Conservation (phyloP, 495 filamentous ascomycete genomes). For the Neurospora sp. region DNA sequence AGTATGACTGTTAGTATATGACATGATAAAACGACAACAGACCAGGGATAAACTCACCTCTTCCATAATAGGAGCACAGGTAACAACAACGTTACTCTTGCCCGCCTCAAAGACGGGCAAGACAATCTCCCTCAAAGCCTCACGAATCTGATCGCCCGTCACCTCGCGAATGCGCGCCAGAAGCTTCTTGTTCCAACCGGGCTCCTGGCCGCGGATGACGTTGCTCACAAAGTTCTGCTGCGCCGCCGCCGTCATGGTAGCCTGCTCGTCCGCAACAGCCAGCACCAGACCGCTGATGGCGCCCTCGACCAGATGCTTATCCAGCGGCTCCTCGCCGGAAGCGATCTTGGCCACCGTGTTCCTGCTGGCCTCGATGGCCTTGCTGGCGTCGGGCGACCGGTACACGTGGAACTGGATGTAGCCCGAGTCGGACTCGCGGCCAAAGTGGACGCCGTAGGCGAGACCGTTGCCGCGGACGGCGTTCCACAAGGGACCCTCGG, state of each 20-base stretch:
- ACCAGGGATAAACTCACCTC: constrained; percentile 50
- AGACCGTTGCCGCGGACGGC: constrained; percentile 85
- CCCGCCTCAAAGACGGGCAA: constrained; percentile 67
- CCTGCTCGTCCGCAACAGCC: constrained; percentile 73
- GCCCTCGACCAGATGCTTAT: constrained; percentile 76
- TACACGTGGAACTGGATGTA: constrained; percentile 75
- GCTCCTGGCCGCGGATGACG: constrained; percentile 67
- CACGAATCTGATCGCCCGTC: constrained; percentile 64
- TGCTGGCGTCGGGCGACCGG: constrained; percentile 79
- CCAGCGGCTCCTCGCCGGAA: constrained; percentile 52
- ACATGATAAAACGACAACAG: constrained; percentile 3
- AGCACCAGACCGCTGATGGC: constrained; percentile 83
- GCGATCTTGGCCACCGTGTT: constrained; percentile 49
- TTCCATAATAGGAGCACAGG: constrained; percentile 76
- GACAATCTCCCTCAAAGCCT: constrained; percentile 63
- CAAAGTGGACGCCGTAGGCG: constrained; percentile 77
- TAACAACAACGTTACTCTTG: constrained; percentile 73
- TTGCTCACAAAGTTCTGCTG: constrained; percentile 70
- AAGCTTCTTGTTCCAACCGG: constrained; percentile 66
- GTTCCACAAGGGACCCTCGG: constrained; percentile 90
- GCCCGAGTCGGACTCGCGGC: constrained; percentile 64
- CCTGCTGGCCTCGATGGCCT: constrained; percentile 70
- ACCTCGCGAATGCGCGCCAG: constrained; percentile 68
- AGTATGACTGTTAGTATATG: constrained; percentile 8
- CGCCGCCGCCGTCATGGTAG: constrained; percentile 70